Conservation (phyloP, 805 yeast species). For the Myxozyma melibiosi region DNA sequence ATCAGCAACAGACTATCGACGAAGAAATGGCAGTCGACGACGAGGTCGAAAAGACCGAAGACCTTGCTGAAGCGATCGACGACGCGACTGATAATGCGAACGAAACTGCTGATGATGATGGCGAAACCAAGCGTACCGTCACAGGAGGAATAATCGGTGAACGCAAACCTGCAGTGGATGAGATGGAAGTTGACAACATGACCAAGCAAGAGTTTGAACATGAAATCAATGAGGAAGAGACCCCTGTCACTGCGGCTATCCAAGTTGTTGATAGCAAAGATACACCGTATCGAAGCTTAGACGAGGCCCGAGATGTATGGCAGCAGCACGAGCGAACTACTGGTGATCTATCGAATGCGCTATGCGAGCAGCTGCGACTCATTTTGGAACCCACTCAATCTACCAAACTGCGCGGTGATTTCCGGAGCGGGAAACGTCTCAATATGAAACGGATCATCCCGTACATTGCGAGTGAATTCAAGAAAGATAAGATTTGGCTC, state of each 20-base stretch:
- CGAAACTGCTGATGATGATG: constrained; percentile 37
- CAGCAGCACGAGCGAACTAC: constrained; percentile 79
- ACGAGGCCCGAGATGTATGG: constrained; percentile 80
- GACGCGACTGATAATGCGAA: constrained; percentile 41
- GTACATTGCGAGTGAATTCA: constrained; percentile 94
- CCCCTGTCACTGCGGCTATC: constrained; percentile 17
- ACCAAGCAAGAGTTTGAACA: constrained; percentile 44
- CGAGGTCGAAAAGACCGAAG: constrained; percentile 36
- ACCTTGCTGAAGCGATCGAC: constrained; percentile 43
- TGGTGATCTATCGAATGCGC: constrained; percentile 79
- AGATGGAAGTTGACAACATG: constrained; percentile 37
- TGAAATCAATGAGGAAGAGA: constrained; percentile 37
- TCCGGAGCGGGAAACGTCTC: constrained; percentile 93
- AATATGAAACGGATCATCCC: constrained; percentile 98
- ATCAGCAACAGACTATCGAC: constrained; percentile 73
- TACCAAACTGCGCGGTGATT: constrained; percentile 94
- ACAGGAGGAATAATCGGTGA: constrained; percentile 57
- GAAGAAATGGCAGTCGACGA: constrained; percentile 78
- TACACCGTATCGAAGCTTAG: constrained; percentile 49
- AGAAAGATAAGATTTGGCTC: constrained; percentile 98
- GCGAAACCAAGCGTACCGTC: constrained; percentile 37
- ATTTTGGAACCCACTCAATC: constrained; percentile 95
- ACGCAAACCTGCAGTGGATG: constrained; percentile 37
- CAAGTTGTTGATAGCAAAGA: constrained; percentile 11
- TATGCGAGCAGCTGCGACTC: constrained; percentile 89